phyloP scores from a whole-genome alignment of 176 grass and related monocot species.

The Musa acuminata region DNA sequence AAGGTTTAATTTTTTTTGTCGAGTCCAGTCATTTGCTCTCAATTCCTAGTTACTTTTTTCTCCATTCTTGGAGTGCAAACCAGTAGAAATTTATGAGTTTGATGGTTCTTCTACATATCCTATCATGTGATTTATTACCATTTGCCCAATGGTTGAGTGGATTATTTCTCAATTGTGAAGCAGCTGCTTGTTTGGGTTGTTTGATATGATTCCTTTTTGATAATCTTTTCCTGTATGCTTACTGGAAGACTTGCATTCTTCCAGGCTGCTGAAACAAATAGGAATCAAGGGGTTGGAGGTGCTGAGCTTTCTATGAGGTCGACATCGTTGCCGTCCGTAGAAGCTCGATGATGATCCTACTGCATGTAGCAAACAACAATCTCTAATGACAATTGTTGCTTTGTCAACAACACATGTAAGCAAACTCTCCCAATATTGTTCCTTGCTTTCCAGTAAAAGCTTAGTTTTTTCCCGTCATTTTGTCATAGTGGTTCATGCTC shows the following conservation, averaged over 20 bases:
- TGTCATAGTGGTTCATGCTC: background rate
- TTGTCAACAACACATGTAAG: background rate
- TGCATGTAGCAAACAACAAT: background rate
- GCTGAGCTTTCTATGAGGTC: background rate
- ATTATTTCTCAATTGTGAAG: background rate
- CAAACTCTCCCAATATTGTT: too few relatives aligned
- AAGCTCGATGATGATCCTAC: background rate
- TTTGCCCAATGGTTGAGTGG: background rate
- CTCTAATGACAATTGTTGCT: background rate
- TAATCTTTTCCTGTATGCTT: background rate
- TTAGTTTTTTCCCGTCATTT: background rate
- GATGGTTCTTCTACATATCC: background rate
- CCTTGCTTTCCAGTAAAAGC: background rate
- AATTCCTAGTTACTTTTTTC: background rate
- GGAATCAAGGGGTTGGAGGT: background rate
- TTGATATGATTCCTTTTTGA: background rate
- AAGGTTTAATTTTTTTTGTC: too few relatives aligned
- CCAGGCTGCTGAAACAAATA: background rate
- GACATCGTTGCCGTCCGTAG: background rate
- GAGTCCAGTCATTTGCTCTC: too few relatives aligned
- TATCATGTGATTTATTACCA: background rate
- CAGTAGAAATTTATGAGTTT: background rate
- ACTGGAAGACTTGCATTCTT: background rate
- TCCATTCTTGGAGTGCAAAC: background rate
- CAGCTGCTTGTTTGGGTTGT: background rate